A percentile compares a stretch with the other conserved stretches of the same genome.
phyloP scores from a whole-genome alignment of 2,329 filamentous ascomycete genomes.

The Xylariomycetidae sp. region DNA sequence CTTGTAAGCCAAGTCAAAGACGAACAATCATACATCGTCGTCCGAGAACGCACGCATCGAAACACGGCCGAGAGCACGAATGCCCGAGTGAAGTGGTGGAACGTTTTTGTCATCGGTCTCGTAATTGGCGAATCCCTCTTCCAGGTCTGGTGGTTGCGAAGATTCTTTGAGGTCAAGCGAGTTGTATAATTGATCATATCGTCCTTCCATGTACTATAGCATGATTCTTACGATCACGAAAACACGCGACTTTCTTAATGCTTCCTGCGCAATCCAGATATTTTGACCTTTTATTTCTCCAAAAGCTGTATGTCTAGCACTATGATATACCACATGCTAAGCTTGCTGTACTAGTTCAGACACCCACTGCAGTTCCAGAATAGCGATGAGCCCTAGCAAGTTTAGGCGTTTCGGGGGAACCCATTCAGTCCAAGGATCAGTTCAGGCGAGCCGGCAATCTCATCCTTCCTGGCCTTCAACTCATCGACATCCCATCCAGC shows the following conservation, averaged over 20 bases:
- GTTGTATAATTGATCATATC: constrained; percentile 44
- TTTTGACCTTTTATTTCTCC: neutral
- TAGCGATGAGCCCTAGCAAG: no score
- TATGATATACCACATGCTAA: no score
- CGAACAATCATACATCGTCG: constrained; percentile 94
- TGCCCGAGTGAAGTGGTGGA: constrained; percentile 98
- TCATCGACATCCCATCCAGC: constrained; percentile 17
- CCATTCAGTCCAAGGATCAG: constrained; percentile 15
- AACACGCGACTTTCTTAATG: neutral
- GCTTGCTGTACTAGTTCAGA: no score
- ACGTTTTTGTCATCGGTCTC: constrained; percentile 88
- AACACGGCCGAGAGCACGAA: constrained; percentile 99
- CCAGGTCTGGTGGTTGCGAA: constrained; percentile 98
- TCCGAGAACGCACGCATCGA: constrained; percentile 91
- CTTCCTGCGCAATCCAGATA: neutral
- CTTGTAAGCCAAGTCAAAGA: constrained; percentile 91
- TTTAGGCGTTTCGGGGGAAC: constrained; percentile 14
- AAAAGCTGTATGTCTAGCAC: no score
- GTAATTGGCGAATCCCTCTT: constrained; percentile 90
- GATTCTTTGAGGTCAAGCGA: constrained; percentile 88
- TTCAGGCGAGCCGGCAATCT: constrained; percentile 13
- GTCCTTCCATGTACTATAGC: constrained; percentile 5
- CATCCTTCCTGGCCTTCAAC: constrained; percentile 14
- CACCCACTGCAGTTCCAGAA: no score
- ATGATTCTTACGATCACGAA: neutral